A percentile compares a stretch with the other conserved stretches of the same genome.
These are phyloP conservation scores for Ceratobasidium sp. DNA, from an alignment of 1,284 basidiomycete genomes.

Conservation along the genomic window DNA sequence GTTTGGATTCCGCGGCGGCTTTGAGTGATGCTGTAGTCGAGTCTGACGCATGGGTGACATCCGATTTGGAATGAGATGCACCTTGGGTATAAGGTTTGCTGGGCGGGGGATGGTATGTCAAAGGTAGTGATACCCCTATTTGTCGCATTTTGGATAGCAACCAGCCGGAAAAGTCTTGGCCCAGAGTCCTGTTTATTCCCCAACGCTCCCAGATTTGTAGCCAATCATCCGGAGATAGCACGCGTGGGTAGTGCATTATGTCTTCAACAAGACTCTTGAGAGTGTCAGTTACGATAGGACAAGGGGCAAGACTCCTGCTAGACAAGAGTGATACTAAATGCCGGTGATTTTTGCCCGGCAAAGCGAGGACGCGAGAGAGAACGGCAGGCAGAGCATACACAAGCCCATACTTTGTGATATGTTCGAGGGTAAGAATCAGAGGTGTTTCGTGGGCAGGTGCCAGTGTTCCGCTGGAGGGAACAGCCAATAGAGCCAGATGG, in stretches of 20 bases:
- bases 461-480: neutral
- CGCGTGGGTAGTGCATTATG: neutral
- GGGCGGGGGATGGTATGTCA: neutral
- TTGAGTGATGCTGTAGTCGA: neutral
- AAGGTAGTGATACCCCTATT: neutral
- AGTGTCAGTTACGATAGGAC: neutral
- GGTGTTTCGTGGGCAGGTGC: slow-evolving; percentile 8
- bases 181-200: neutral
- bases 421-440: neutral
- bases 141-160: neutral
- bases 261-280: slow-evolving; percentile 6
- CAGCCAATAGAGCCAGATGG: slow-evolving; percentile 13
- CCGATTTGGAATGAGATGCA: neutral
- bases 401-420: neutral
- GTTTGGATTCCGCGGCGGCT: slow-evolving; percentile 7
- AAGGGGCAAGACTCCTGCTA: neutral
- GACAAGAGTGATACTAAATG: neutral
- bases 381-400: neutral
- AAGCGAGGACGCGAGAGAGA: slow-evolving; percentile 21
- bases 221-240: slow-evolving; percentile 11
- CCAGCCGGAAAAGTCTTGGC: slow-evolving; percentile 2
- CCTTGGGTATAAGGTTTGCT: neutral
- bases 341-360: slow-evolving; percentile 7
- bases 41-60: neutral
- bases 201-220: slow-evolving; percentile 19